phyloP scores from a whole-genome alignment of 75 land plant species.

The Picea glauca region DNA sequence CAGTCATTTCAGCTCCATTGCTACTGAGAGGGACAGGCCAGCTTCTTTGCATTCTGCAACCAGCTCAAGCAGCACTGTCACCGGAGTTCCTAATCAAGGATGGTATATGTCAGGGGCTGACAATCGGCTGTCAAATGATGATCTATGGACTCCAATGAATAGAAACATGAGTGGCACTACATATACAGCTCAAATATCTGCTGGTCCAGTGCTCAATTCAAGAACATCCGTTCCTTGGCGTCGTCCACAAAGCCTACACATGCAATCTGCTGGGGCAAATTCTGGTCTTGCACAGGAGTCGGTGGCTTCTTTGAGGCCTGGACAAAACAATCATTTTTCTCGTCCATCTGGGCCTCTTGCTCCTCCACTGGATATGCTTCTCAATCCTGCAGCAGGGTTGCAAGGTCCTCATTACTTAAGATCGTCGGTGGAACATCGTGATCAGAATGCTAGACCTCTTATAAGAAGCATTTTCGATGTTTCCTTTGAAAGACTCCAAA shows the following conservation, averaged over 20 bases:
- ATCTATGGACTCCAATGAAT: background rate
- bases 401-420: slow-evolving; percentile 6
- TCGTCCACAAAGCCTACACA: slow-evolving; percentile 2
- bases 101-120: background rate
- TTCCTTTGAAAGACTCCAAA: background rate
- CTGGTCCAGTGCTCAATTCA: background rate
- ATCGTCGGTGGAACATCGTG: background rate
- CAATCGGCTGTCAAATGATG: background rate
- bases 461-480: slow-evolving; percentile 8
- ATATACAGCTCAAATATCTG: background rate
- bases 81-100: slow-evolving; percentile 4
- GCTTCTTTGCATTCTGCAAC: background rate
- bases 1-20: background rate
- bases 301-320: background rate
- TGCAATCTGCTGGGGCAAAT: background rate
- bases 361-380: background rate
- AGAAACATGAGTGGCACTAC: background rate
- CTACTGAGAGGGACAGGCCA: background rate
- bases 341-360: background rate
- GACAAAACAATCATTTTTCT: background rate
- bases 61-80: background rate
- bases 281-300: background rate
- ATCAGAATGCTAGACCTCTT: background rate
- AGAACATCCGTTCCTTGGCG: background rate
- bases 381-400: background rate